phyloP scores from a whole-genome alignment of 2,329 filamentous ascomycete species.

The Aschersonia sp. region DNA sequence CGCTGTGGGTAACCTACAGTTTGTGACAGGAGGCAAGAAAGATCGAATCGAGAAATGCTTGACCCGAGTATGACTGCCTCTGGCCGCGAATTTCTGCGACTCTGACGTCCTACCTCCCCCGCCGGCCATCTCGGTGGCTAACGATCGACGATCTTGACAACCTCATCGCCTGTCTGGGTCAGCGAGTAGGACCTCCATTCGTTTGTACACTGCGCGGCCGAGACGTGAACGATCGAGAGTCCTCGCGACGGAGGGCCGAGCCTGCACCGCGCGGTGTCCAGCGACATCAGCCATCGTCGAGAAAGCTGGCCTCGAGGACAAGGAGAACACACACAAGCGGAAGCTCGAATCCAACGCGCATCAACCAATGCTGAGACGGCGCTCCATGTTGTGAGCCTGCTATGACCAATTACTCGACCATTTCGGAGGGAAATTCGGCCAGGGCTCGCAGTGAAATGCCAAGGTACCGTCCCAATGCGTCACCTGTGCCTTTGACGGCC shows the following conservation, averaged over 20 bases:
- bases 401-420: slow-evolving; percentile 42
- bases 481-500: too few relatives aligned
- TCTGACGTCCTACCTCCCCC: neutral
- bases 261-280: too few relatives aligned
- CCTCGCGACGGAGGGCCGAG: neutral
- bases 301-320: too few relatives aligned
- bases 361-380: too few relatives aligned
- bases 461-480: slow-evolving; percentile 19
- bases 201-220: neutral
- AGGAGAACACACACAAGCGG: too few relatives aligned
- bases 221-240: neutral
- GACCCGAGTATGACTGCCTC: neutral
- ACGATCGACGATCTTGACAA: neutral
- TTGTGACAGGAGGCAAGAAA: neutral
- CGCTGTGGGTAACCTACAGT: neutral
- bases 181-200: neutral
- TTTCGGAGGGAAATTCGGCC: slow-evolving; percentile 30
- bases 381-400: slow-evolving; percentile 8
- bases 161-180: neutral
- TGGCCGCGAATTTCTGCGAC: neutral
- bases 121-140: neutral
- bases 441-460: slow-evolving; percentile 31
- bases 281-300: too few relatives aligned
- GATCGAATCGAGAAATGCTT: neutral
- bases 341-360: too few relatives aligned